Evolutionary conservation across 164 flowering plant species (phyloP).

Genomic region (Saururus chinensis): DNA sequence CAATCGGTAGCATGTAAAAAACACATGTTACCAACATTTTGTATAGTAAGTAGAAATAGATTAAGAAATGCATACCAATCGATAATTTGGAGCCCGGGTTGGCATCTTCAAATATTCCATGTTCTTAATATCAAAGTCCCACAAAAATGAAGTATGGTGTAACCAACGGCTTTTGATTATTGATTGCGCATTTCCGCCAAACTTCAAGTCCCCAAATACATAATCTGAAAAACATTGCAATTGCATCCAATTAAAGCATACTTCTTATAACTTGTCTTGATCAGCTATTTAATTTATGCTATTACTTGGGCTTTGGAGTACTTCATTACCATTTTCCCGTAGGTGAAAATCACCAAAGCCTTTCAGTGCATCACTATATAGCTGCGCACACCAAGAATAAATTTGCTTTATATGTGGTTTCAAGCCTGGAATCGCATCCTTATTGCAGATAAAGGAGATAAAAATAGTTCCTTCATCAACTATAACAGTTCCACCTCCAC

Average conservation of each 20-base stretch:
- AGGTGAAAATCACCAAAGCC: constrained; percentile 65
- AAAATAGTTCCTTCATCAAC: constrained; percentile 78
- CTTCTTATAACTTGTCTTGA: neutral
- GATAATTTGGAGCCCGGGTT: constrained; percentile 57
- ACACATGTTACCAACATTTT: neutral
- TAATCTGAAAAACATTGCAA: constrained; percentile 40
- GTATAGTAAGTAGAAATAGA: neutral
- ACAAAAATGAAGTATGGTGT: constrained; percentile 89
- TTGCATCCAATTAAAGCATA: neutral
- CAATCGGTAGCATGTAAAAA: neutral
- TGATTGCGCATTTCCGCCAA: constrained; percentile 96
- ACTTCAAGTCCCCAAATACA: constrained; percentile 73
- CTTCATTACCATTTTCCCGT: constrained; percentile 74
- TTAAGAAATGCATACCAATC: constrained; percentile 29
- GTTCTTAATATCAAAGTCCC: constrained; percentile 66
- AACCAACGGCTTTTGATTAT: constrained; percentile 78
- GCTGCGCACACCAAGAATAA: constrained; percentile 70
- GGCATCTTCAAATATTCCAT: constrained; percentile 80
- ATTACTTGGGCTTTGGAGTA: neutral
- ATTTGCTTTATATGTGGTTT: constrained; percentile 80
- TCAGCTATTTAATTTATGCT: neutral
- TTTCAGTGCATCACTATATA: constrained; percentile 55
- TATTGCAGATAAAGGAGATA: constrained; percentile 78
- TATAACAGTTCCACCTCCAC: constrained; percentile 91
- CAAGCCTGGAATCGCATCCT: constrained; percentile 53